phyloP scores from a whole-genome alignment of 208 protist genomes.

The Leishmania amazonensis region DNA sequence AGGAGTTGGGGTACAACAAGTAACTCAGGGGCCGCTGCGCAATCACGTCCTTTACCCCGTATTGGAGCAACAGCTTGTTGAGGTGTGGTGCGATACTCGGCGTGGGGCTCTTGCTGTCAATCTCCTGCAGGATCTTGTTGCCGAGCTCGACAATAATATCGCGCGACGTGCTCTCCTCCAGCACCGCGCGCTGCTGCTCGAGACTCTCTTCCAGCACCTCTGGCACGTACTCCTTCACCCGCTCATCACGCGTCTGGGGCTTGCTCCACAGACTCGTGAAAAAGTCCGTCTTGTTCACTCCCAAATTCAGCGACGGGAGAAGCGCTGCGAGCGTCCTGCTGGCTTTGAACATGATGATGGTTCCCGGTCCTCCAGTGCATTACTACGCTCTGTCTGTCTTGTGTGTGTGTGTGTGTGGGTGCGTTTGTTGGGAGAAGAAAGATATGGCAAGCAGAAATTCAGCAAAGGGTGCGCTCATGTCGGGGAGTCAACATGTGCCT shows the following conservation, averaged over 20 bases:
- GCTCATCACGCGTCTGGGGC: slow-evolving; percentile 79
- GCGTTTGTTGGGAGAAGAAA: not conserved
- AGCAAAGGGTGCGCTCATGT: not conserved
- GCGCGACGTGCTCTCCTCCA: slow-evolving; percentile 77
- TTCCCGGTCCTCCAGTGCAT: not conserved
- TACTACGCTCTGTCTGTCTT: not conserved
- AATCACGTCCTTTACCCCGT: slow-evolving; percentile 80
- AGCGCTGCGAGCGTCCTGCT: slow-evolving; percentile 13
- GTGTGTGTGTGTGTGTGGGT: not conserved
- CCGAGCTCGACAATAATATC: slow-evolving; percentile 85
- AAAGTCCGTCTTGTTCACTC: slow-evolving; percentile 63
- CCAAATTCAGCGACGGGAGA: slow-evolving; percentile 56
- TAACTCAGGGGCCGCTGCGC: slow-evolving; percentile 83
- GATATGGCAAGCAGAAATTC: not conserved
- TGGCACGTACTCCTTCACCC: slow-evolving; percentile 87
- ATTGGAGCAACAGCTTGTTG: slow-evolving; percentile 70
- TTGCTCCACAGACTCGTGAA: slow-evolving; percentile 88
- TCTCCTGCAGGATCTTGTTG: slow-evolving; percentile 72
- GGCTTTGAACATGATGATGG: slow-evolving; percentile 30
- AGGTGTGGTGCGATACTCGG: slow-evolving; percentile 84
- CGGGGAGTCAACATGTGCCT: not conserved
- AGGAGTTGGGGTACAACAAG: slow-evolving; percentile 77
- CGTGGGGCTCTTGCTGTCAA: slow-evolving; percentile 90
- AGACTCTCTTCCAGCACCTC: slow-evolving; percentile 87
- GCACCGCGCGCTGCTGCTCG: slow-evolving; percentile 74